phyloP scores from a whole-genome alignment of 1,139 yeast species.

The Hemisphaericaspora xylanilytica region DNA sequence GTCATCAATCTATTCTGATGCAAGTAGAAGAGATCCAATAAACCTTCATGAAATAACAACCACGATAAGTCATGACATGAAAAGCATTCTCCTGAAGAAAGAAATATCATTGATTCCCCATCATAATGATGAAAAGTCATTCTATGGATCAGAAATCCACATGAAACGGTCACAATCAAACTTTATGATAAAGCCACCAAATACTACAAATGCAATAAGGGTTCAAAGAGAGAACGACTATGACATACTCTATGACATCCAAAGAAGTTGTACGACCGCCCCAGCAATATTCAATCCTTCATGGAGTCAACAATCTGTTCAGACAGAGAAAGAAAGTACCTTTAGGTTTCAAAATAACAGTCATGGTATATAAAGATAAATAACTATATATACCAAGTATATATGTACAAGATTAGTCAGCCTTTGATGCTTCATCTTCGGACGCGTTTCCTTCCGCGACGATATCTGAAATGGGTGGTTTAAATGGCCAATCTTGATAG shows the following conservation, averaged over 20 bases:
- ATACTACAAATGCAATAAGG: not conserved
- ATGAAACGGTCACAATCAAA: not conserved
- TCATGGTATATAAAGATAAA: not conserved
- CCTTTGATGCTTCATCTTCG: not conserved
- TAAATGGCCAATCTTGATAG: conserved; percentile 82
- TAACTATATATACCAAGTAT: too few species aligned
- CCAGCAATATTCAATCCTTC: not conserved
- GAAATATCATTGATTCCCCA: too few species aligned
- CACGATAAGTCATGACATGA: not conserved
- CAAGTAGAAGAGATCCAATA: not conserved
- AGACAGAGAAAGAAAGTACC: not conserved
- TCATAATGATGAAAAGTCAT: too few species aligned
- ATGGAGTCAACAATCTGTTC: too few species aligned
- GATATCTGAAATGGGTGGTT: conserved; percentile 44
- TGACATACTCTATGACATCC: not conserved
- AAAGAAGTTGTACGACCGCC: conserved; percentile 1
- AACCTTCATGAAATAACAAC: not conserved
- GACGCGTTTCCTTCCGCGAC: not conserved
- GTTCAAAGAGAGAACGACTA: not conserved
- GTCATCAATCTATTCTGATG: conserved; percentile 12
- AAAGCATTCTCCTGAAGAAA: not conserved
- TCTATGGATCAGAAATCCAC: too few species aligned
- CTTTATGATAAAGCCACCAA: not conserved
- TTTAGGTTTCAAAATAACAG: not conserved
- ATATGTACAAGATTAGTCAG: too few species aligned